These are phyloP conservation scores for Zoysia matrella DNA, from an alignment of 202 grass and related monocot species.

Conservation along the genomic window DNA sequence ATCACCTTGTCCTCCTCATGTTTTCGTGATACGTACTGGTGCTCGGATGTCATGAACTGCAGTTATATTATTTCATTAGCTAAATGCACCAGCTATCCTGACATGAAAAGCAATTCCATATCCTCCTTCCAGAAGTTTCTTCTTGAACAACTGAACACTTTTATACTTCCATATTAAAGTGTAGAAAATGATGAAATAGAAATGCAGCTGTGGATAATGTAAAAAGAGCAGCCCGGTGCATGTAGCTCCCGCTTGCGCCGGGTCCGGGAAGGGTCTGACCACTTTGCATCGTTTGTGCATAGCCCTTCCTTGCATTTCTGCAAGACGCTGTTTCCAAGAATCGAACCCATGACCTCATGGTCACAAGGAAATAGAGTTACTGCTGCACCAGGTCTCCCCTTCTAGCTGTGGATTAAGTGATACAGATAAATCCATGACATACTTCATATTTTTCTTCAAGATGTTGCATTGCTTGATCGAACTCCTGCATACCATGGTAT, in stretches of 20 bases:
- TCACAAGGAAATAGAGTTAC: no score
- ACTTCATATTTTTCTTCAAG: slow-evolving; percentile 58
- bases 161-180: background rate
- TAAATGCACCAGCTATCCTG: slow-evolving; percentile 32
- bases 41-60: slow-evolving; percentile 97
- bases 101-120: slow-evolving; percentile 7
- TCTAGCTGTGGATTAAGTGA: no score
- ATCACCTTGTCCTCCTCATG: slow-evolving; percentile 95
- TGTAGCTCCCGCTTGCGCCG: no score
- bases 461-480: slow-evolving; percentile 58
- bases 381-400: no score
- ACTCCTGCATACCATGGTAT: slow-evolving; percentile 89
- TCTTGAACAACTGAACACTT: slow-evolving; percentile 4
- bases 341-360: no score
- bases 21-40: slow-evolving; percentile 90
- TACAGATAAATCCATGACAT: slow-evolving; percentile 39
- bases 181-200: background rate
- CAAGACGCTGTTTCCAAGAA: no score
- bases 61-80: slow-evolving; percentile 49
- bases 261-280: no score
- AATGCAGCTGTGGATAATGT: slow-evolving; percentile 3
- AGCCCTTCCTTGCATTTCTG: no score
- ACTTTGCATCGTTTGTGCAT: no score
- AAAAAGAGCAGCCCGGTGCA: background rate
- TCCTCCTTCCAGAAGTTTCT: slow-evolving; percentile 18